Evolutionary conservation across 164 flowering plant genomes (phyloP), one percentile per base, ranked within the genome.

Genomic region (grape (Vitis vinifera)): DNA sequence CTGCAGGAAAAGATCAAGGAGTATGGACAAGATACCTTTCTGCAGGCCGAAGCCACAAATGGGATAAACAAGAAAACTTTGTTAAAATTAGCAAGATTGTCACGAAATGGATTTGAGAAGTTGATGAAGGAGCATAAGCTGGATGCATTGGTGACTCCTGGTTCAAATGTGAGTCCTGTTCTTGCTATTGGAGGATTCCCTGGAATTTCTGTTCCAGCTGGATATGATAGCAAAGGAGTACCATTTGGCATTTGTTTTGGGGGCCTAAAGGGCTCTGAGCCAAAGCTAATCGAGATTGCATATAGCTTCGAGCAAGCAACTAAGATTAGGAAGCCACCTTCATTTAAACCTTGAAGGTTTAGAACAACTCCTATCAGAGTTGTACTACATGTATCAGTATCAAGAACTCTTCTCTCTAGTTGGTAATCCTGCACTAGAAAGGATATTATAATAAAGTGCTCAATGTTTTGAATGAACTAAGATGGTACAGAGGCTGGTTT

Each of bases 161-260:
- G 66, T 0, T 1, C n/a, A 2, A 47, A 11, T 15, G 67, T 31
- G 31, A 6, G 65, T 30, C 6, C 62, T 8, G 49, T 86, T 29
- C 75, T 86, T 30, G 88, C 85, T 3, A 75, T 80, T 52, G 88
- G 87, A 10, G 88, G 87, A 12, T 82, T 47, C 57, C 92, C 90
- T 0, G 90, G 79, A 55, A 85, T 88, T 8, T 76, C 57, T 58
- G 82, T 86, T 19, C 89, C 93, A 2, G 91, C 87, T 0, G 91
- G 86, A 4, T 85, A 84, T 70, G 81, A 71, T 8, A 13, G 2
- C 1, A 11, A 81, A 1, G 89, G 89, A 9, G 50, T 57, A 58
- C 90, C 90, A 6, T 77, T 84, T 57, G 89, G 88, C 1, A 82
- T 85, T 49, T 78, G 66, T 31, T 87, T 88, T 51, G 79, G 83